These are phyloP conservation scores for Penicillium oxalicum DNA, from an alignment of 2,329 filamentous ascomycete species.

Conservation along the genomic window DNA sequence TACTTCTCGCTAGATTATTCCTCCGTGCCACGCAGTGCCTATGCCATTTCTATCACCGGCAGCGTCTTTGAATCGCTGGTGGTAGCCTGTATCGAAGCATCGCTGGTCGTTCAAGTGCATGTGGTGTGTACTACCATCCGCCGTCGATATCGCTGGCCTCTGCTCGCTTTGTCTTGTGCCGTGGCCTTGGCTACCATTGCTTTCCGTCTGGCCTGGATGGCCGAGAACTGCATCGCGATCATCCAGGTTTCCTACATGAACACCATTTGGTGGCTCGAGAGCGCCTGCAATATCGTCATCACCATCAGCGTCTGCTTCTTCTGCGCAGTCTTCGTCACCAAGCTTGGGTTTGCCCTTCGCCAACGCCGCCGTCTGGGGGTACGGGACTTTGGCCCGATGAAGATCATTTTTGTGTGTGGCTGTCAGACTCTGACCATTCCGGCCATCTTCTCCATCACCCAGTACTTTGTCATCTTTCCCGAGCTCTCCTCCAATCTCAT, in stretches of 20 bases:
- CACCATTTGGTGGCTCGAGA: slow-evolving; percentile 37
- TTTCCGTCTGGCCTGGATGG: slow-evolving; percentile 49
- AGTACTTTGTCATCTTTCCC: slow-evolving; percentile 48
- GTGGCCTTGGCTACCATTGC: slow-evolving; percentile 49
- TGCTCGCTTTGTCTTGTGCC: slow-evolving; percentile 45
- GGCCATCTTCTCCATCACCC: slow-evolving; percentile 55
- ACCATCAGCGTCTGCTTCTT: slow-evolving; percentile 57
- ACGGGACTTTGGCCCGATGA: slow-evolving; percentile 58
- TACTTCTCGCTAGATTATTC: slow-evolving; percentile 52
- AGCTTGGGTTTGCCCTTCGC: slow-evolving; percentile 54
- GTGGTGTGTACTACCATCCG: slow-evolving; percentile 54
- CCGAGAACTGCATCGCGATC: slow-evolving; percentile 45
- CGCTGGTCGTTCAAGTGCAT: slow-evolving; percentile 57
- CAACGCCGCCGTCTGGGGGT: slow-evolving; percentile 53
- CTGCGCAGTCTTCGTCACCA: slow-evolving; percentile 55
- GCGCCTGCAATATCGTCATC: slow-evolving; percentile 46
- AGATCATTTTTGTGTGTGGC: slow-evolving; percentile 62
- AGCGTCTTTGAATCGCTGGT: slow-evolving; percentile 49
- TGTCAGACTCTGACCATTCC: slow-evolving; percentile 62
- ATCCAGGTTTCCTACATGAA: slow-evolving; percentile 25
- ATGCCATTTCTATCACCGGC: slow-evolving; percentile 44
- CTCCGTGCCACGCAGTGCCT: slow-evolving; percentile 41
- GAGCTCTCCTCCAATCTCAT: slow-evolving; percentile 52
- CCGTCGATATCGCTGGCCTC: slow-evolving; percentile 37
- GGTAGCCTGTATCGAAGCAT: slow-evolving; percentile 51